phyloP scores from a whole-genome alignment of 129 eudicot genomes.

The Ambrosia artemisiifolia region DNA sequence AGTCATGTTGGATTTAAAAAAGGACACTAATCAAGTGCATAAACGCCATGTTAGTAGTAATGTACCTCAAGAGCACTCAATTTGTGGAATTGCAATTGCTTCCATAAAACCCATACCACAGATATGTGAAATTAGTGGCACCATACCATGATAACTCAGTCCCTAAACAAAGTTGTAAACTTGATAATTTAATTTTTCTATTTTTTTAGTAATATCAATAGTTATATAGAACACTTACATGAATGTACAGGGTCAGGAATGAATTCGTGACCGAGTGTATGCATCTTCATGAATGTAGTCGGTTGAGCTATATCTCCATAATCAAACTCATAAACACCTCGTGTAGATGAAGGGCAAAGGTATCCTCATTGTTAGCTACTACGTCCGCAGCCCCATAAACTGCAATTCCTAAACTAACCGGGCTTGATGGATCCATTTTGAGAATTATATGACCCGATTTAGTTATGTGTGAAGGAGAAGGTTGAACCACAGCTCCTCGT shows the following conservation, averaged over 20 bases:
- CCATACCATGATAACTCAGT: slow-evolving; percentile 91
- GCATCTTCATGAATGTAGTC: slow-evolving; percentile 91
- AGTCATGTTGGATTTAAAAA: no score
- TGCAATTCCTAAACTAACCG: slow-evolving; percentile 88
- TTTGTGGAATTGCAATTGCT: no score
- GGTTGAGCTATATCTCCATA: slow-evolving; percentile 85
- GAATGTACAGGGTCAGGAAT: no score
- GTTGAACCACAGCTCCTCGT: slow-evolving; percentile 91
- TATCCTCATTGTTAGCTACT: slow-evolving; percentile 59
- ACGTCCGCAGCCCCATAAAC: slow-evolving; percentile 88
- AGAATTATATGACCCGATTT: slow-evolving; percentile 72
- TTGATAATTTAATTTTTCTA: no score
- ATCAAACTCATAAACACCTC: slow-evolving; percentile 78
- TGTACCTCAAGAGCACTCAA: slow-evolving; percentile 83
- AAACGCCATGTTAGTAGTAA: no score
- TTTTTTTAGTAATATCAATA: not conserved
- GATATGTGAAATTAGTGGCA: slow-evolving; percentile 80
- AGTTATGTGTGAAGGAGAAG: slow-evolving; percentile 72
- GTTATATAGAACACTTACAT: slow-evolving; percentile 29
- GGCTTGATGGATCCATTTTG: slow-evolving; percentile 64
- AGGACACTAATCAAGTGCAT: slow-evolving; percentile 1
- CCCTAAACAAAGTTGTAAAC: slow-evolving; percentile 62
- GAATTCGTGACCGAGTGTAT: no score
- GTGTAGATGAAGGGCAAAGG: slow-evolving; percentile 84
- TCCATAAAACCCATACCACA: slow-evolving; percentile 81